A percentile compares a stretch with the other conserved stretches of the same genome.
Conservation (phyloP, 805 yeast genomes). For the Metschnikowia bowlesiae region DNA sequence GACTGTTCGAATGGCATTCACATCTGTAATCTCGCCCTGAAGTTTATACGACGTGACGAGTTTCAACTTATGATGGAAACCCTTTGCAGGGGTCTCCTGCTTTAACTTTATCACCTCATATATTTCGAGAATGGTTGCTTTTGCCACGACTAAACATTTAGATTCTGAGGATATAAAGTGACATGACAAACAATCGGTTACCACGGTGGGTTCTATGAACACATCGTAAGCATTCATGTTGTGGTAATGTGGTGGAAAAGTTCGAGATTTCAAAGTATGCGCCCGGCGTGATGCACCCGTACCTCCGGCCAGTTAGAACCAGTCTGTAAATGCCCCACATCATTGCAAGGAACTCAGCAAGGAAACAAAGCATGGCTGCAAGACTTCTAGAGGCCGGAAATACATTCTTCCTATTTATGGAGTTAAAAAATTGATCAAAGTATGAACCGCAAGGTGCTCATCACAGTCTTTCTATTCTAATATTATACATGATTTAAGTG, state of each 20-base stretch:
- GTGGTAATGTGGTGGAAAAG: not conserved
- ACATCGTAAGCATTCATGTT: conserved; percentile 78
- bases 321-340: no score
- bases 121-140: conserved; percentile 65
- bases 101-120: conserved; percentile 39
- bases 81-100: conserved; percentile 14
- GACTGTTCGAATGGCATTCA: conserved; percentile 47
- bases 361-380: no score
- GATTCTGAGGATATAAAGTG: conserved; percentile 41
- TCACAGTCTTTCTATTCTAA: not conserved
- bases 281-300: not conserved
- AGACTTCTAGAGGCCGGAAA: no score
- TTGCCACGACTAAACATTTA: conserved; percentile 62
- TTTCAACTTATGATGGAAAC: conserved; percentile 23
- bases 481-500: not conserved
- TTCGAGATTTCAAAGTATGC: conserved; percentile 1
- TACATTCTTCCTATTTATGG: not conserved
- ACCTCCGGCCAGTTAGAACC: not conserved
- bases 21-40: conserved; percentile 62
- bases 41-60: conserved; percentile 61
- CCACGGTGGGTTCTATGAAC: conserved; percentile 70
- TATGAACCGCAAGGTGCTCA: not conserved
- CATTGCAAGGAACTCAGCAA: no score
- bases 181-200: conserved; percentile 55
- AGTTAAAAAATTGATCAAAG: not conserved